These are phyloP conservation scores for Leptographium galeiforme DNA, from an alignment of 2,329 filamentous ascomycete genomes.

Conservation along the genomic window DNA sequence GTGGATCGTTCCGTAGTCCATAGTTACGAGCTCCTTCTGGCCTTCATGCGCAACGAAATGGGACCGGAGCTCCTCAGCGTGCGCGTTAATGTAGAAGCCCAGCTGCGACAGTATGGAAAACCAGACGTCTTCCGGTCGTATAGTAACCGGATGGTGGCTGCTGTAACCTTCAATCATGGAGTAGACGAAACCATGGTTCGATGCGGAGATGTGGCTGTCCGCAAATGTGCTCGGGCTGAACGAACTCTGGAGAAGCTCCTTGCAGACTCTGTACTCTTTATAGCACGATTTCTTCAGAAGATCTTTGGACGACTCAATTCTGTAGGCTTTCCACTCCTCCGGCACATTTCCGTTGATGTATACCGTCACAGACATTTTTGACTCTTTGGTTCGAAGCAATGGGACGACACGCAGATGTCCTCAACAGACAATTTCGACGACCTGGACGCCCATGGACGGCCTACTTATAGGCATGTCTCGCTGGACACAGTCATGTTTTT, in stretches of 20 bases:
- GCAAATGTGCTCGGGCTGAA: background rate
- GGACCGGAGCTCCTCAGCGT: too few species aligned
- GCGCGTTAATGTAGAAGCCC: too few species aligned
- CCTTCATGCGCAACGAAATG: background rate
- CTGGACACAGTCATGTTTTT: background rate
- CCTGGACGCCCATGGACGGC: background rate
- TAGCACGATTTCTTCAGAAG: background rate
- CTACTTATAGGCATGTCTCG: background rate
- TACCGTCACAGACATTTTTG: background rate
- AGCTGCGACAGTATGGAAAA: conserved; percentile 24
- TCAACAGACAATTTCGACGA: background rate
- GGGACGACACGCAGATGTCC: background rate
- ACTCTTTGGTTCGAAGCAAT: background rate
- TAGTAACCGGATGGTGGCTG: conserved; percentile 25
- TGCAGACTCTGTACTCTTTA: background rate
- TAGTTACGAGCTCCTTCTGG: background rate
- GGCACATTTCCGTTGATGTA: background rate
- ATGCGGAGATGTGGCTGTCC: background rate
- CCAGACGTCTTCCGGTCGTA: conserved; percentile 38
- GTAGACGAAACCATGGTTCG: background rate
- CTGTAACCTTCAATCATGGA: conserved; percentile 21
- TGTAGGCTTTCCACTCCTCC: background rate
- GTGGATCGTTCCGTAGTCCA: conserved; percentile 6
- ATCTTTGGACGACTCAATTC: background rate
- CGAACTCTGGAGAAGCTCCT: background rate